Conservation (phyloP, 2,329 filamentous ascomycete genomes). For the Fusarium bulbicola region DNA sequence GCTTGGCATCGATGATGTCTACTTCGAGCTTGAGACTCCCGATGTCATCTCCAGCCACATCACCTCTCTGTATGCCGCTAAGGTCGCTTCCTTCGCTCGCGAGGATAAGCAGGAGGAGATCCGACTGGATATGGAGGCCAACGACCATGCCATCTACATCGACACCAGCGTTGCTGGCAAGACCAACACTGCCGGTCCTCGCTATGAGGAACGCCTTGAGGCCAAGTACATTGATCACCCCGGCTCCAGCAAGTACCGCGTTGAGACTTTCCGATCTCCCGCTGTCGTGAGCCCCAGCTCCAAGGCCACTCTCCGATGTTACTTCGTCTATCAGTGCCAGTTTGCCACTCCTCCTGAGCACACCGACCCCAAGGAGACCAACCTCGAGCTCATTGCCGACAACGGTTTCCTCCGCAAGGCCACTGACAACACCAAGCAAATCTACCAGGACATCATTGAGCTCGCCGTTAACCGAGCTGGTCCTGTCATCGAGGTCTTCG, state of each 20-base stretch:
- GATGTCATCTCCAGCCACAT: slow-evolving; percentile 93
- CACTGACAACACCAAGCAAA: slow-evolving; percentile 91
- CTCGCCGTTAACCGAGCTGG: slow-evolving; percentile 85
- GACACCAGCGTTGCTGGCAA: slow-evolving; percentile 93
- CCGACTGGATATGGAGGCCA: slow-evolving; percentile 91
- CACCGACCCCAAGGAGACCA: slow-evolving; percentile 81
- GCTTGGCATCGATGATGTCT: slow-evolving; percentile 97
- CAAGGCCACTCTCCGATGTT: slow-evolving; percentile 89
- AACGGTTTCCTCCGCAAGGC: slow-evolving; percentile 95
- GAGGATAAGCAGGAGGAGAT: slow-evolving; percentile 96
- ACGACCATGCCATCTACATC: slow-evolving; percentile 97
- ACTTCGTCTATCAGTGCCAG: slow-evolving; percentile 97
- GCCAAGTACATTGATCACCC: slow-evolving; percentile 92
- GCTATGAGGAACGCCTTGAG: slow-evolving; percentile 93
- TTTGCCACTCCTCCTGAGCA: slow-evolving; percentile 80
- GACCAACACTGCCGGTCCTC: slow-evolving; percentile 79
- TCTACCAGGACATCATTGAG: slow-evolving; percentile 94
- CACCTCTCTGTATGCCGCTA: slow-evolving; percentile 95
- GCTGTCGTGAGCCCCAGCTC: slow-evolving; percentile 77
- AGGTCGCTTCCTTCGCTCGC: slow-evolving; percentile 91
- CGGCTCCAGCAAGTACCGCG: slow-evolving; percentile 80
- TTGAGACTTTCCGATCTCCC: slow-evolving; percentile 96
- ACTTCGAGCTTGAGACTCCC: slow-evolving; percentile 90
- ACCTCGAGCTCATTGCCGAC: slow-evolving; percentile 91
- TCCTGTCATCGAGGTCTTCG: slow-evolving; percentile 97